phyloP scores from a whole-genome alignment of 2,329 filamentous ascomycete genomes.

The Incumbomyces lentus region DNA sequence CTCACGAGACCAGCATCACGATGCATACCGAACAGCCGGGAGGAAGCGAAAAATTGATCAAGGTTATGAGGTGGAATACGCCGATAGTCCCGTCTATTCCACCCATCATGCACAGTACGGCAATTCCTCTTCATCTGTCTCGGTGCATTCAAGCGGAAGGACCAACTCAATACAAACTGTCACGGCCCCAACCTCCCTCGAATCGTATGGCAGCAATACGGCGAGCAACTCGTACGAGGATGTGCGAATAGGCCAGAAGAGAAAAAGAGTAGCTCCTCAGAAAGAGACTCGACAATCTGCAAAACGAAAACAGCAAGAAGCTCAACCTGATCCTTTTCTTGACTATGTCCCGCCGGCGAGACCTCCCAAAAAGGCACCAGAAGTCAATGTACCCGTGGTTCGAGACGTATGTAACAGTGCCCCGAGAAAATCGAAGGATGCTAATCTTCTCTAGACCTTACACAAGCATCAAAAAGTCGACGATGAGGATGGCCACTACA shows the following conservation, averaged over 20 bases:
- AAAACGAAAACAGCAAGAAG: constrained; percentile 64
- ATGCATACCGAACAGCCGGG: constrained; percentile 25
- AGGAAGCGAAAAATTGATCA: constrained; percentile 63
- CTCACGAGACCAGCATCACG: constrained; percentile 11
- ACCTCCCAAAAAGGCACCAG: constrained; percentile 80
- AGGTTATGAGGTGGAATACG: constrained; percentile 62
- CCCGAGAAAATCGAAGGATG: constrained; percentile 1
- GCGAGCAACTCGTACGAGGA: constrained; percentile 53
- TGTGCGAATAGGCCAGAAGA: constrained; percentile 68
- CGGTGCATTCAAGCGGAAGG: constrained; percentile 64
- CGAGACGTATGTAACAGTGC: constrained; percentile 43
- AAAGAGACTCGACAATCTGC: constrained; percentile 74
- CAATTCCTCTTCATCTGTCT: constrained; percentile 56
- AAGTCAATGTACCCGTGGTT: constrained; percentile 55
- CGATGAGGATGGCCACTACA: constrained; percentile 94
- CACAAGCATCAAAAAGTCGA: constrained; percentile 64
- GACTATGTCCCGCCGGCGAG: constrained; percentile 79
- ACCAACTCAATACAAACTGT: constrained; percentile 69
- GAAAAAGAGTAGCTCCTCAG: constrained; percentile 66
- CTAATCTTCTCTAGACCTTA: constrained; percentile 30
- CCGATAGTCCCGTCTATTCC: constrained; percentile 60
- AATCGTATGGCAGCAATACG: constrained; percentile 48
- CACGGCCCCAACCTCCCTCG: constrained; percentile 79
- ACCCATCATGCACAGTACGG: constrained; percentile 62
- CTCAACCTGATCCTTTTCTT: constrained; percentile 58